phyloP scores from a whole-genome alignment of 495 filamentous ascomycete genomes.

The Cercophora newfieldiana region DNA sequence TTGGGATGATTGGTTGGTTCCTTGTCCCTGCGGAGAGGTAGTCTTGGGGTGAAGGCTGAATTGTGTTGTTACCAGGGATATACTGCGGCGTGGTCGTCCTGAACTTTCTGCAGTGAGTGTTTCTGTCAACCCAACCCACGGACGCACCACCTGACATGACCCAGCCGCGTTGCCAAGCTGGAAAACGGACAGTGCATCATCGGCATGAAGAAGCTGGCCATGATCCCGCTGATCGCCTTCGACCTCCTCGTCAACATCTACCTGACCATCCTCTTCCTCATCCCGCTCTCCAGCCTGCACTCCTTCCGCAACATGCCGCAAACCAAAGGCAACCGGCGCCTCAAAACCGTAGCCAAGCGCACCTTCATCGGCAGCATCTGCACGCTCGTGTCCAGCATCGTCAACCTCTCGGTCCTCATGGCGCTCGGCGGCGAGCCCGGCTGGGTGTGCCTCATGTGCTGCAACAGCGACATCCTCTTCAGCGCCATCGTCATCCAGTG shows the following conservation, averaged over 20 bases:
- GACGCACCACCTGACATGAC: neutral
- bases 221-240: slow-evolving; percentile 53
- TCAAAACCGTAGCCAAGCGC: slow-evolving; percentile 44
- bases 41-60: slow-evolving; percentile 13
- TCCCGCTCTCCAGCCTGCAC: slow-evolving; percentile 48
- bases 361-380: slow-evolving; percentile 52
- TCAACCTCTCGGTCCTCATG: slow-evolving; percentile 55
- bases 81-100: slow-evolving; percentile 48
- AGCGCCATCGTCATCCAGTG: slow-evolving; percentile 54
- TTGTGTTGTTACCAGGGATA: slow-evolving; percentile 35
- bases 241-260: slow-evolving; percentile 54
- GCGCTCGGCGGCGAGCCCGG: slow-evolving; percentile 53
- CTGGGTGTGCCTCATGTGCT: slow-evolving; percentile 59
- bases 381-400: slow-evolving; percentile 49
- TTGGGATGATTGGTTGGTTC: slow-evolving; percentile 51
- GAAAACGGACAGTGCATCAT: slow-evolving; percentile 52
- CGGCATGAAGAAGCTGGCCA: slow-evolving; percentile 50
- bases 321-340: slow-evolving; percentile 34
- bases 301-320: slow-evolving; percentile 40
- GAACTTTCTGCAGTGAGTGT: slow-evolving; percentile 55
- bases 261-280: slow-evolving; percentile 51
- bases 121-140: neutral
- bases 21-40: neutral
- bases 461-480: slow-evolving; percentile 58
- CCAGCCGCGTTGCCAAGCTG: slow-evolving; percentile 48